Percentiles rank a stretch among this genome's conserved stretches.
Evolutionary conservation across 2,329 filamentous ascomycete genomes (phyloP).

Genomic region (Microcyclospora pomicola): DNA sequence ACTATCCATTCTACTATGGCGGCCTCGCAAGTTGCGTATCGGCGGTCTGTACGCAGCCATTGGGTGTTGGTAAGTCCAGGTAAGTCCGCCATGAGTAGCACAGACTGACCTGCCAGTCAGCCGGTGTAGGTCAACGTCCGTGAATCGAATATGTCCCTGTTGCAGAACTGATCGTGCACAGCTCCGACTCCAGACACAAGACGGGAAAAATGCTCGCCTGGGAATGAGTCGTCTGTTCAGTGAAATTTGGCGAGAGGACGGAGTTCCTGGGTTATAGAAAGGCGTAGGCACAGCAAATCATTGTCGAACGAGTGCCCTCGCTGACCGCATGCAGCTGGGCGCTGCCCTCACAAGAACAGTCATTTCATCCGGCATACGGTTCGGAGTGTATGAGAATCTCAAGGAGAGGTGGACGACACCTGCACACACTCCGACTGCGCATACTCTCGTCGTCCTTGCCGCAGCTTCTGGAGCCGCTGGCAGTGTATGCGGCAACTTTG

Average conservation of each 20-base stretch:
- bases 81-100: too few species aligned
- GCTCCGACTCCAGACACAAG: too few species aligned
- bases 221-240: slow-evolving; percentile 8
- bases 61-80: slow-evolving; percentile 9
- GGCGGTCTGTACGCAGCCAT: slow-evolving; percentile 10
- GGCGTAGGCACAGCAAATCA: slow-evolving; percentile 4
- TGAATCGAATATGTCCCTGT: too few species aligned
- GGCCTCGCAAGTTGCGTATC: slow-evolving; percentile 13
- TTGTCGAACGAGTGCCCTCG: neutral
- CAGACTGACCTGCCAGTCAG: too few species aligned
- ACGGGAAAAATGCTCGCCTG: too few species aligned
- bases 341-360: slow-evolving; percentile 10
- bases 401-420: slow-evolving; percentile 10
- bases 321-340: slow-evolving; percentile 6
- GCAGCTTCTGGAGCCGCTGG: slow-evolving; percentile 9
- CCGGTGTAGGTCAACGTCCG: too few species aligned
- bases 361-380: slow-evolving; percentile 10
- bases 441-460: slow-evolving; percentile 8
- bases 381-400: slow-evolving; percentile 13
- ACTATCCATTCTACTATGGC: slow-evolving; percentile 13
- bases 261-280: slow-evolving; percentile 11
- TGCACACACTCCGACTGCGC: slow-evolving; percentile 9
- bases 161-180: too few species aligned
- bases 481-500: slow-evolving; percentile 11
- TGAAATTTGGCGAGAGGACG: slow-evolving; percentile 8